Conservation (phyloP, 805 yeast species). For the Spathaspora gorwiae region DNA sequence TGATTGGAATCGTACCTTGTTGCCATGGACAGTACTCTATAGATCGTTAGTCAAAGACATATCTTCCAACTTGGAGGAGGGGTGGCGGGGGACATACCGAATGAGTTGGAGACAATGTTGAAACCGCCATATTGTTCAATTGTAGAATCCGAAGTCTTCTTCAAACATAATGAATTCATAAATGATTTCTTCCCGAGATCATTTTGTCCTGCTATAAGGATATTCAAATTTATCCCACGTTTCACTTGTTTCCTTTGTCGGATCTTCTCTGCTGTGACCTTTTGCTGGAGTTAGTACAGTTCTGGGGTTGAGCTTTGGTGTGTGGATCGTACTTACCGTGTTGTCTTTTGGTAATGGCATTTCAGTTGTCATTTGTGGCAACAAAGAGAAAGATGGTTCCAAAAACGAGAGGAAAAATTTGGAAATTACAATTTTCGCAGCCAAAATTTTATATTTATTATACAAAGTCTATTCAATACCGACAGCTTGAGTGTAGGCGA, state of each 20-base stretch:
- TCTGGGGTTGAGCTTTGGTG: too few species aligned
- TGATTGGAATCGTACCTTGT: too few species aligned
- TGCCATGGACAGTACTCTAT: too few species aligned
- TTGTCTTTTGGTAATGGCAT: neutral
- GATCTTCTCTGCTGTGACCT: conserved; percentile 17
- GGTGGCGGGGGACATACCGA: neutral
- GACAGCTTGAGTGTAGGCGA: too few species aligned
- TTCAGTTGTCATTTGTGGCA: neutral
- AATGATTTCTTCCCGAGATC: conserved; percentile 67
- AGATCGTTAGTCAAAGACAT: too few species aligned
- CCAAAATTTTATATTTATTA: neutral
- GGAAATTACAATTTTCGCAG: neutral
- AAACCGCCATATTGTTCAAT: neutral
- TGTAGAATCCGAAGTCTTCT: neutral
- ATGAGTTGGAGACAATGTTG: neutral
- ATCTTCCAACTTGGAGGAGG: too few species aligned
- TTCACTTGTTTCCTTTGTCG: conserved; percentile 16
- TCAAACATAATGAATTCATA: conserved; percentile 54
- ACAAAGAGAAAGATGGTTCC: neutral
- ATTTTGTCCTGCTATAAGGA: conserved; percentile 34
- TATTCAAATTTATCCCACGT: conserved; percentile 20
- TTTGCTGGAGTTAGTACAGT: neutral
- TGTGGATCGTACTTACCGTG: too few species aligned
- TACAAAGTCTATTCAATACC: neutral
- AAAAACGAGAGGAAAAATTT: too few species aligned